Base-by-base conservation (phyloP, 2,329 filamentous ascomycete genomes). In the Alternaria brassicae region DNA sequence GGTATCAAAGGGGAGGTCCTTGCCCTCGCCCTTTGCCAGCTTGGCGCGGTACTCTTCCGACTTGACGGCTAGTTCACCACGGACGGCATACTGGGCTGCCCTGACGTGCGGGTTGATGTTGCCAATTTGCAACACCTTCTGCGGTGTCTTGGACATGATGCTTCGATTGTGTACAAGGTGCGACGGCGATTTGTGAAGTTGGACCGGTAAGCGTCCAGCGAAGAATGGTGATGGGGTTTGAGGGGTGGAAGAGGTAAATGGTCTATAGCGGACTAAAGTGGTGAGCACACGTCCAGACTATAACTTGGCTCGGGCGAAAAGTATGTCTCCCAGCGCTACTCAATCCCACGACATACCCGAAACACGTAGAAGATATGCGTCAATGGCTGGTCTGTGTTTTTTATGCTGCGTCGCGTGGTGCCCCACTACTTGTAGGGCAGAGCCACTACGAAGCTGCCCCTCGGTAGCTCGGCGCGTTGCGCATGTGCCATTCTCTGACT, bases 71-170 rank as follows among this genome's bases (percentile, higher is more conserved):
- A 99, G 87, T 81, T 98, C 95, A 75, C 95, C 95, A 71, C 95
- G 92, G 56, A 99, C 95, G 69, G 95, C 95, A 82, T 99, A 99
- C 82, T 97, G 89, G 75, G 95, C 95, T 62, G 88, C 87, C 76
- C 89, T 88, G 67, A 98, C 87, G 78, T 95, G 86, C 49, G 88
- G 91, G 83, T 98, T 99, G 84, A 99, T 96, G 83, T 95, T 97
- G 79, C 92, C 85, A 73, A 91, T 83, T 72, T 85, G 91, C 70
- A 99, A 84, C 59, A 83, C 81, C 48, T 67, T 70, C 60, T 63
- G 67, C 36, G 68, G 64, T 32, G 63, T 53, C 50, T 70, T 67
- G 44, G 81, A 78, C 80, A 85, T 81, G 69, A 85, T 81, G 68
- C 73, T 79, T 68, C 63, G 61, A 19, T 53, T 52, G 6, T 52